These are phyloP conservation scores for Paecilomyces fulvus DNA, from an alignment of 2,329 filamentous ascomycete species.

Conservation along the genomic window DNA sequence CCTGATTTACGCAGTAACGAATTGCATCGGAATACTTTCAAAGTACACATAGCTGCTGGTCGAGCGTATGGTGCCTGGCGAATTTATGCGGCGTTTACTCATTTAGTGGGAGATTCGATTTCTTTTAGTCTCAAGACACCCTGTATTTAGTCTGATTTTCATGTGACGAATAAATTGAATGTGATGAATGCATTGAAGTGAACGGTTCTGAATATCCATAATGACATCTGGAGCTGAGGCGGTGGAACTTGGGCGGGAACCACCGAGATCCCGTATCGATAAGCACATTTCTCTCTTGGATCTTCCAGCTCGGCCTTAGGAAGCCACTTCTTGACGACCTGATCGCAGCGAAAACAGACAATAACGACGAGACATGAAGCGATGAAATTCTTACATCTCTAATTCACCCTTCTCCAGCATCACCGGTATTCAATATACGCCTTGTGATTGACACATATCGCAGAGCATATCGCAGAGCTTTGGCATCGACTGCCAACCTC, in stretches of 20 bases:
- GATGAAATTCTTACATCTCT: background rate
- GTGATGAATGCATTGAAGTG: background rate
- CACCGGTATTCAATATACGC: too few species aligned
- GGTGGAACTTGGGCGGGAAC: background rate
- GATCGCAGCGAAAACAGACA: background rate
- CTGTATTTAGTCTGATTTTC: background rate
- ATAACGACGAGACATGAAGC: background rate
- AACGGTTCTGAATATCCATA: background rate
- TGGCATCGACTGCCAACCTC: background rate
- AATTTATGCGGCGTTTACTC: constrained; percentile 10
- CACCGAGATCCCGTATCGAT: background rate
- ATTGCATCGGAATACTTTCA: constrained; percentile 5
- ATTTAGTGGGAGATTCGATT: background rate
- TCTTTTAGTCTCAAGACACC: background rate
- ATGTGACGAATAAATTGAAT: background rate
- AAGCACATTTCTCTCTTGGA: background rate
- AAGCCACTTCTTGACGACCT: background rate
- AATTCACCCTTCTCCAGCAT: background rate
- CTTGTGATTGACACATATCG: background rate
- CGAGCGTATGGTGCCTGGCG: constrained; percentile 21
- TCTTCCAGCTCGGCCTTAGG: background rate
- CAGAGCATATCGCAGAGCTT: background rate
- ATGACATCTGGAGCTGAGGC: background rate
- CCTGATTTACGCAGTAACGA: constrained; percentile 31
- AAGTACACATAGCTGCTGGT: constrained; percentile 1